Evolutionary conservation across 1,284 basidiomycete species (phyloP).

Genomic region (Ganoderma lingzhi): DNA sequence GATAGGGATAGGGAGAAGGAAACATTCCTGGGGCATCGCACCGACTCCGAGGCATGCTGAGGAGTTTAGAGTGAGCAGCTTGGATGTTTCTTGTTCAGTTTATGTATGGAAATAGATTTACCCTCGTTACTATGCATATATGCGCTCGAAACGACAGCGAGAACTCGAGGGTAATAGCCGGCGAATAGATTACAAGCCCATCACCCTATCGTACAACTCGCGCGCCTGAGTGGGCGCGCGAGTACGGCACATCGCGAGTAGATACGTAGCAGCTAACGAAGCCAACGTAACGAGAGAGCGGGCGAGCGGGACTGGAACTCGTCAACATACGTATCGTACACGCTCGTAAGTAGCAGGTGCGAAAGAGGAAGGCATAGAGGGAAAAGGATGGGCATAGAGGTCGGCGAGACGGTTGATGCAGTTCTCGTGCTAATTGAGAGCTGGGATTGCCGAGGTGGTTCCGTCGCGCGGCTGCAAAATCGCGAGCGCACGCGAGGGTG

Average conservation of each 20-base stretch:
- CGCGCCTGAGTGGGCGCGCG: neutral
- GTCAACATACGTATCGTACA: constrained; percentile 4
- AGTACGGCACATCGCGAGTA: neutral
- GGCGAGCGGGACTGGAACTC: too few species aligned
- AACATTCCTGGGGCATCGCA: neutral
- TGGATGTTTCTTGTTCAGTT: neutral
- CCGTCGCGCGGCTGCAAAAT: neutral
- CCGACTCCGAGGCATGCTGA: neutral
- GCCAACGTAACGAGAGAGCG: neutral
- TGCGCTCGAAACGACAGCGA: neutral
- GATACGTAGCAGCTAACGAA: neutral
- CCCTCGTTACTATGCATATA: neutral
- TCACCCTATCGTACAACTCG: constrained; percentile 8
- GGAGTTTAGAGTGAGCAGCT: neutral
- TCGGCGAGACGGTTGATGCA: neutral
- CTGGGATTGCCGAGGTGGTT: too few species aligned
- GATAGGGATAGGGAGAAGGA: neutral
- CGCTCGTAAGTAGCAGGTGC: neutral
- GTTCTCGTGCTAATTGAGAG: neutral
- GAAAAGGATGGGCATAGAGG: neutral
- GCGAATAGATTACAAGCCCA: neutral
- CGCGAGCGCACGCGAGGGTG: neutral
- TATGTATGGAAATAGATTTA: neutral
- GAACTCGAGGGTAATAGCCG: neutral
- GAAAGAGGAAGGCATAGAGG: neutral